These are phyloP conservation scores for Pilobolus umbonatus DNA, from an alignment of 192 early-diverging fungal species.

Conservation along the genomic window DNA sequence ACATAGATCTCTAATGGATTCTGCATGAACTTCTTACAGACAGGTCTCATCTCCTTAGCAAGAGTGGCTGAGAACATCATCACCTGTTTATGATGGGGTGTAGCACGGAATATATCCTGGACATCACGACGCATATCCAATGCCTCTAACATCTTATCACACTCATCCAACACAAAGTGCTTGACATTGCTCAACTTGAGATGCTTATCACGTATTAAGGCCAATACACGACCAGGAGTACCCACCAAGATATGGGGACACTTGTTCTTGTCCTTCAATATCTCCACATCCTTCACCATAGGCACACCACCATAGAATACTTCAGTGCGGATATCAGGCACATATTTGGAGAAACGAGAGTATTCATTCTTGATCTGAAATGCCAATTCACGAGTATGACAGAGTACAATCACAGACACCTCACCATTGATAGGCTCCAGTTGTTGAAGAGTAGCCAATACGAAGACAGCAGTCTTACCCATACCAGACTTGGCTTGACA, in stretches of 20 bases:
- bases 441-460: conserved; percentile 92
- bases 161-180: conserved; percentile 99
- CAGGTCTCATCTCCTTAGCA: conserved; percentile 84
- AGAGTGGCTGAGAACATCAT: conserved; percentile 99
- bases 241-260: conserved; percentile 96
- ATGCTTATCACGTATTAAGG: conserved; percentile 79
- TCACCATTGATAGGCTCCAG: conserved; percentile 78
- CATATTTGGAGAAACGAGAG: conserved; percentile 91
- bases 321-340: conserved; percentile 87
- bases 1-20: conserved; percentile 96
- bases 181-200: conserved; percentile 80
- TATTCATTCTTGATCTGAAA: conserved; percentile 99
- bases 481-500: conserved; percentile 98
- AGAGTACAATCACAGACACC: conserved; percentile 87
- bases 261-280: conserved; percentile 74
- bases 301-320: conserved; percentile 90
- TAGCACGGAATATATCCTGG: conserved; percentile 92
- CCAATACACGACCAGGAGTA: conserved; percentile 91
- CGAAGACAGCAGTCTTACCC: conserved; percentile 99
- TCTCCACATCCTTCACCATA: conserved; percentile 75
- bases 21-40: conserved; percentile 99
- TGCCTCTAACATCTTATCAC: conserved; percentile 94
- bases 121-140: conserved; percentile 96
- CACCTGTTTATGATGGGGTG: conserved; percentile 96
- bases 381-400: conserved; percentile 97